Evolutionary conservation across 75 land plant genomes (phyloP).

Genomic region (Pinus taeda): DNA sequence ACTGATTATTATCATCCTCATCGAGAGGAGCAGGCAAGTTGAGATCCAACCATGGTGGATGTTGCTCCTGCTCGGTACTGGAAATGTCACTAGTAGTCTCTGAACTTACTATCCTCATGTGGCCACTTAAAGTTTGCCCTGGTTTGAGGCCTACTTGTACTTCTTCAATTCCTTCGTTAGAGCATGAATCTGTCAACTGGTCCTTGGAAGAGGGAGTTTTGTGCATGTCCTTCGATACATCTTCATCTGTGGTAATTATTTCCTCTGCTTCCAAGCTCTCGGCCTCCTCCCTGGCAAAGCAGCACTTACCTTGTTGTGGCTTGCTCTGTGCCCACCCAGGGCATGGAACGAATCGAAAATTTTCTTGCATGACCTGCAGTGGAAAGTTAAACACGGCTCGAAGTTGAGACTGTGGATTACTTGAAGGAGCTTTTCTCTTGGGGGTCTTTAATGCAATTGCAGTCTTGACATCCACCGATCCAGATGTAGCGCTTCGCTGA

Average conservation of each 20-base stretch:
- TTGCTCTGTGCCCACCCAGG: slow-evolving; percentile 29
- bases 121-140: neutral
- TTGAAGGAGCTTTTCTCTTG: neutral
- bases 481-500: neutral
- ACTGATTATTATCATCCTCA: neutral
- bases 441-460: neutral
- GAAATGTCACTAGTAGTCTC: no score
- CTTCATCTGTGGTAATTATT: slow-evolving; percentile 3
- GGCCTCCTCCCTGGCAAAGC: slow-evolving; percentile 6
- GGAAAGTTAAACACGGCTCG: neutral
- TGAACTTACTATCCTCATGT: no score
- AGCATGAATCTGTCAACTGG: neutral
- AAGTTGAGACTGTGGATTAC: neutral
- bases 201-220: neutral
- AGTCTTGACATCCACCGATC: neutral
- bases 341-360: slow-evolving; percentile 20
- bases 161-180: neutral
- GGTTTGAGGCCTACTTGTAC: neutral
- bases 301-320: slow-evolving; percentile 25
- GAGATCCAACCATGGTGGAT: slow-evolving; percentile 9
- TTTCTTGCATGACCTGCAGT: slow-evolving; percentile 25
- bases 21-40: slow-evolving; percentile 11
- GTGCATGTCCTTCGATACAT: slow-evolving; percentile 2
- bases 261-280: neutral
- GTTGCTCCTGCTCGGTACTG: neutral